A percentile compares a stretch with the other conserved stretches of the same genome.
Evolutionary conservation across 2,329 filamentous ascomycete genomes (phyloP).

Genomic region (Sporothrix humicola): DNA sequence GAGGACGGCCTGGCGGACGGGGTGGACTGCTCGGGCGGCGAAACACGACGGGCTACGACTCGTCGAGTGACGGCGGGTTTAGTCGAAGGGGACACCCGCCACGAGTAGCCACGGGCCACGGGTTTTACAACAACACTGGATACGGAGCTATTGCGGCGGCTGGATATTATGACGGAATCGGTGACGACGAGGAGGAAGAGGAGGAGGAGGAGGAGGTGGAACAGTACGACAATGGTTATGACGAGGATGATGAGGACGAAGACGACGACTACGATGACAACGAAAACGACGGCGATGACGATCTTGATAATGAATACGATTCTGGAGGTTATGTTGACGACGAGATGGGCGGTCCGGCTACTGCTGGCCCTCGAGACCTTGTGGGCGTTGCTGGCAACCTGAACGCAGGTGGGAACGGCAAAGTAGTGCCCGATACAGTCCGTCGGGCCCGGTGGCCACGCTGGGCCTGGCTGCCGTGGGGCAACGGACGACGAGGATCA

Average conservation of each 20-base stretch:
- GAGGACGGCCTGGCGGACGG: background rate
- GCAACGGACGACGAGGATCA: slow-evolving; percentile 10
- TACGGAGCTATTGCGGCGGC: slow-evolving; percentile 33
- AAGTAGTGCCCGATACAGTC: background rate
- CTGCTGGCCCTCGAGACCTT: background rate
- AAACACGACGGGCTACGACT: slow-evolving; percentile 7
- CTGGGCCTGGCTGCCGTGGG: slow-evolving; percentile 22
- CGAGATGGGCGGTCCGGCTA: background rate
- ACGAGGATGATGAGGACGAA: slow-evolving; percentile 44
- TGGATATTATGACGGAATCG: slow-evolving; percentile 30
- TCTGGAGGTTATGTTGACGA: background rate
- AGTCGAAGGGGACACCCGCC: background rate
- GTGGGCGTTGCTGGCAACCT: slow-evolving; percentile 7
- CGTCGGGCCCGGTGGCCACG: slow-evolving; percentile 20
- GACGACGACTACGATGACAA: slow-evolving; percentile 36
- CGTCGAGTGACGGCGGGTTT: slow-evolving; percentile 11
- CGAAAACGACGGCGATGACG: slow-evolving; percentile 19
- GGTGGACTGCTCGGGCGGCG: background rate
- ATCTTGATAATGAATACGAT: slow-evolving; percentile 24
- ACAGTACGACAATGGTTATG: slow-evolving; percentile 45
- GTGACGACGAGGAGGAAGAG: slow-evolving; percentile 31
- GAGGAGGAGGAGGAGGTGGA: slow-evolving; percentile 30
- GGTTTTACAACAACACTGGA: slow-evolving; percentile 33
- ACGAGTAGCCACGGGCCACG: slow-evolving; percentile 17
- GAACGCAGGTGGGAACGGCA: background rate